Evolutionary conservation across 495 filamentous ascomycete genomes (phyloP), one percentile per base, ranked within the genome.

Genomic region (Usnea hakonensis): DNA sequence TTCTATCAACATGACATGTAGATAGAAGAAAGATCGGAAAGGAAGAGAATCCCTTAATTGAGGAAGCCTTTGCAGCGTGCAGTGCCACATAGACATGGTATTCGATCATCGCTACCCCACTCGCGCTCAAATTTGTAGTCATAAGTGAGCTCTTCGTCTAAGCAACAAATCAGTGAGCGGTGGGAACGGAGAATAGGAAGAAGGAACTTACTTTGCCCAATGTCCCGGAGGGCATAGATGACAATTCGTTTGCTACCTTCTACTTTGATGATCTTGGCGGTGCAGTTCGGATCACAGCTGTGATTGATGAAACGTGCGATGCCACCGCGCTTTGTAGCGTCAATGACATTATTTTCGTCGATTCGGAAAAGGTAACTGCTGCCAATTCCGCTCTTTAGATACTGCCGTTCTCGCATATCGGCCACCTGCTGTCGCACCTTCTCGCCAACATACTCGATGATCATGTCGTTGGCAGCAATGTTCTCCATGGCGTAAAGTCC

Each of bases 121-220:
- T 98, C 94, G 66, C 95, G 87, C 79, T 98, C 94, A 73, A 98
- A 98, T 76, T 98, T 98, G 82, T 98, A 98, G 79, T 98, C 94
- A 79, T 98, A 98, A 5, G 94, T 98, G 64, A 98, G 84, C 75
- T 98, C 94, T 76, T 98, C 94, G 70, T 97, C 94, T 98, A 71
- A 19, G 16, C 28, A 44, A 40, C 19, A n/a, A 11, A 28, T 66
- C 38, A 36, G 55, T 41, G 33, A 6, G 41, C 17, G 35, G 10
- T 30, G n/a, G 10, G 37, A 2, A 17, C 46, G 52, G 21, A 48
- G 2, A 10, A 33, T 11, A 11, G 16, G 33, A 52, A 23, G 32
- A 56, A 19, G 41, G 30, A 32, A 86, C 91, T 80, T 83, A 96
- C 94, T 91, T 79, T 90, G 85, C 69, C 85, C 85, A 73, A 97